phyloP scores from a whole-genome alignment of 176 grass and related monocot species.

The Zea mays region DNA sequence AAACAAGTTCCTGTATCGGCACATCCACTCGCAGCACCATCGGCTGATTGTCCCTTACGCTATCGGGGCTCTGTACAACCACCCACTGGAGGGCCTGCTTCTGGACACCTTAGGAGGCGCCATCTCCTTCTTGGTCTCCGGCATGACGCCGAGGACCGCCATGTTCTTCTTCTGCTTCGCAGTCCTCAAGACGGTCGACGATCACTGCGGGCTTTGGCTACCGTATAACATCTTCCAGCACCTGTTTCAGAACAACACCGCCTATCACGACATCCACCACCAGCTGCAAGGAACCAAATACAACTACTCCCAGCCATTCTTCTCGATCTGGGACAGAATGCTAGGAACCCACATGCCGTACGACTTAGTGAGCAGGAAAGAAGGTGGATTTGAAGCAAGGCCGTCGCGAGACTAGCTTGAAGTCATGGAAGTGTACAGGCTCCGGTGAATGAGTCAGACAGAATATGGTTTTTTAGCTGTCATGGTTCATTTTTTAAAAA shows the following conservation, averaged over 20 bases:
- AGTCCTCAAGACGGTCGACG: slow-evolving; percentile 64
- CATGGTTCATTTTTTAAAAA: background rate
- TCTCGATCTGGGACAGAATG: slow-evolving; percentile 76
- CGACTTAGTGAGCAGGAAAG: slow-evolving; percentile 49
- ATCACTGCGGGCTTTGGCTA: slow-evolving; percentile 87
- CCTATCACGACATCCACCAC: slow-evolving; percentile 89
- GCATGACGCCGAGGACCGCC: slow-evolving; percentile 73
- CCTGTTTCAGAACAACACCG: slow-evolving; percentile 82
- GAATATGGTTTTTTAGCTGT: background rate
- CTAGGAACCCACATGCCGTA: slow-evolving; percentile 78
- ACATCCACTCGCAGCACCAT: slow-evolving; percentile 84
- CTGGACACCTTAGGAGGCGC: slow-evolving; percentile 83
- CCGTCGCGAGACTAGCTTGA: slow-evolving; percentile 48
- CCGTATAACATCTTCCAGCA: slow-evolving; percentile 74
- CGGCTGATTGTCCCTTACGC: slow-evolving; percentile 79
- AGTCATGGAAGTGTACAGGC: slow-evolving; percentile 34
- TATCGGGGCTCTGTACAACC: slow-evolving; percentile 88
- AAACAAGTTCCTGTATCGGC: slow-evolving; percentile 85
- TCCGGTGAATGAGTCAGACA: background rate
- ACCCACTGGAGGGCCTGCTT: slow-evolving; percentile 87
- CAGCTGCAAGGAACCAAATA: slow-evolving; percentile 83
- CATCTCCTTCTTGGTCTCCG: slow-evolving; percentile 75
- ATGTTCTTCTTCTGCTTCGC: slow-evolving; percentile 90
- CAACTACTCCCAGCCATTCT: slow-evolving; percentile 92
- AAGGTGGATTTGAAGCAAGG: slow-evolving; percentile 80